Percentiles rank a stretch among this genome's conserved stretches.
Evolutionary conservation across 192 early-diverging fungal species (phyloP).

Genomic region (Spizellomyces punctatus): DNA sequence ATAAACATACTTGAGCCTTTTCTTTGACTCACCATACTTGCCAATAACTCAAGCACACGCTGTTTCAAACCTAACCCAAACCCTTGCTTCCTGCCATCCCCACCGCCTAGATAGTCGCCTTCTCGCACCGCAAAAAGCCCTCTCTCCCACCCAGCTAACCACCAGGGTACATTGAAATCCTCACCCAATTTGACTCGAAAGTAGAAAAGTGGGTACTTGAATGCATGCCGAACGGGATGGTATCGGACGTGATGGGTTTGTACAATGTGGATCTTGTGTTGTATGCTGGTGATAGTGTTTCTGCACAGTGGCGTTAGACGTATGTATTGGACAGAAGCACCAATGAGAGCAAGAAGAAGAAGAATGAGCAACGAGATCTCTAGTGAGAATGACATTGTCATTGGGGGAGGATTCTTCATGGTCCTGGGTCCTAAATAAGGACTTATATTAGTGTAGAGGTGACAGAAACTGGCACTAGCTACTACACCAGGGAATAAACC

Average conservation of each 20-base stretch:
- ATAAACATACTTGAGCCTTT: too few relatives aligned
- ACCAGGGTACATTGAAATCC: slow-evolving; percentile 14
- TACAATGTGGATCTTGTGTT: slow-evolving; percentile 38
- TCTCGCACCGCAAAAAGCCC: slow-evolving; percentile 35
- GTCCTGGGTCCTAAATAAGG: too few relatives aligned
- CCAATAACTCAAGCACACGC: neutral
- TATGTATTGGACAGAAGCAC: too few relatives aligned
- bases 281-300: too few relatives aligned
- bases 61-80: neutral
- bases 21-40: neutral
- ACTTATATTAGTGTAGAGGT: too few relatives aligned
- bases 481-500: too few relatives aligned
- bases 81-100: neutral
- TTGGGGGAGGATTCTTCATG: too few relatives aligned
- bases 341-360: too few relatives aligned
- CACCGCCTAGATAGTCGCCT: slow-evolving; percentile 33
- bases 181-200: slow-evolving; percentile 28
- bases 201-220: slow-evolving; percentile 58
- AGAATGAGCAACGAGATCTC: too few relatives aligned
- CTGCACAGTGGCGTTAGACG: too few relatives aligned
- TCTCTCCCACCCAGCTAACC: slow-evolving; percentile 23
- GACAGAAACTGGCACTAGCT: too few relatives aligned
- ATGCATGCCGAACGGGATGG: slow-evolving; percentile 46
- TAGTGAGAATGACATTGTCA: too few relatives aligned
- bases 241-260: slow-evolving; percentile 50